Evolutionary conservation across 129 eudicot genomes (phyloP).

Genomic region (Saposhnikovia divaricata): DNA sequence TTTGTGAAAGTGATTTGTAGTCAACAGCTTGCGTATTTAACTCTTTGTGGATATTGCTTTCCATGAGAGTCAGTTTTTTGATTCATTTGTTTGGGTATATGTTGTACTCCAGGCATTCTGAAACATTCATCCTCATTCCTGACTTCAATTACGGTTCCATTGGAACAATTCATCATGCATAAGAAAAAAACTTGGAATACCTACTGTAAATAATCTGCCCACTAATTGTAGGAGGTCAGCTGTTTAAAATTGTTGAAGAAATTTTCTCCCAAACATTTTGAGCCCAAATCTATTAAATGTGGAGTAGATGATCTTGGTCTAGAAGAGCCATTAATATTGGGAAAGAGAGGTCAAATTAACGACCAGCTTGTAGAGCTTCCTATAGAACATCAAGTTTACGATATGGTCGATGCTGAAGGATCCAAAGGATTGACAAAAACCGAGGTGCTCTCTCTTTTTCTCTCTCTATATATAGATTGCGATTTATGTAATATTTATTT

Average conservation of each 20-base stretch:
- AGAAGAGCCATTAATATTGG: constrained; percentile 38
- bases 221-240: constrained; percentile 46
- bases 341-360: constrained; percentile 55
- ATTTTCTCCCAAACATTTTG: constrained; percentile 62
- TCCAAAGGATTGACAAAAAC: constrained; percentile 64
- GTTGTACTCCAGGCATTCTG: neutral
- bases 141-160: neutral
- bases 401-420: constrained; percentile 83
- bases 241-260: constrained; percentile 68
- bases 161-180: neutral
- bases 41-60: neutral
- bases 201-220: neutral
- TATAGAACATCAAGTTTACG: constrained; percentile 77
- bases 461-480: neutral
- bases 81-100: neutral
- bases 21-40: neutral
- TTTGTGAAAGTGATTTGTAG: neutral
- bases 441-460: constrained; percentile 34
- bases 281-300: constrained; percentile 40
- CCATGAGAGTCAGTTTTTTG: neutral
- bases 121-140: neutral
- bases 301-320: constrained; percentile 39
- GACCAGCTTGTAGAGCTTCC: constrained; percentile 93
- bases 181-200: neutral
- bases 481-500: neutral